Evolutionary conservation across 2,329 filamentous ascomycete species (phyloP).

Genomic region (Cadophora gregata): DNA sequence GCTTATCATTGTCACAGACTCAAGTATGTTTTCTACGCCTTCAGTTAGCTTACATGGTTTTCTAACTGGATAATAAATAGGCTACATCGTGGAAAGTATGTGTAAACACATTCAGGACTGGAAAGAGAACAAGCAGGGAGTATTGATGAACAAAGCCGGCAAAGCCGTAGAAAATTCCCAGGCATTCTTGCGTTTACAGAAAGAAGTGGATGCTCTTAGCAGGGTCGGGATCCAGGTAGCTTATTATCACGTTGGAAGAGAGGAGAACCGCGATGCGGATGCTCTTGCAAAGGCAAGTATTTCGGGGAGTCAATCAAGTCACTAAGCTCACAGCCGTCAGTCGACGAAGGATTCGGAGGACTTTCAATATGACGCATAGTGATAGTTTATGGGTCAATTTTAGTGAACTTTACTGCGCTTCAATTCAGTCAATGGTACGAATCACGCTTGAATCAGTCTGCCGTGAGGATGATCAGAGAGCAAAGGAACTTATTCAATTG

Average conservation of each 20-base stretch:
- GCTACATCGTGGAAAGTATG: slow-evolving; percentile 12
- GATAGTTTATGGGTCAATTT: no score
- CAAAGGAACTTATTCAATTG: not conserved
- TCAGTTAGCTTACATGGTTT: not conserved
- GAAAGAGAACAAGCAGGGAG: not conserved
- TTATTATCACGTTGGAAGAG: slow-evolving; percentile 24
- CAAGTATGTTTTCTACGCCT: not conserved
- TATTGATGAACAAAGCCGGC: not conserved
- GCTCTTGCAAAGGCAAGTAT: slow-evolving; percentile 21
- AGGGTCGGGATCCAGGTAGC: slow-evolving; percentile 24
- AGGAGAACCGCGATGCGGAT: slow-evolving; percentile 21
- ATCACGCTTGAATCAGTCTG: not conserved
- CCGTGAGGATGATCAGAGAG: not conserved
- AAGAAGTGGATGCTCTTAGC: slow-evolving; percentile 20
- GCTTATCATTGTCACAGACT: slow-evolving; percentile 15
- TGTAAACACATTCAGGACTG: not conserved
- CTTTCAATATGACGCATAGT: no score
- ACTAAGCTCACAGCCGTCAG: not conserved
- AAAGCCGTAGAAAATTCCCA: slow-evolving; percentile 17
- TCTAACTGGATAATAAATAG: not conserved
- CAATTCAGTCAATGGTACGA: no score
- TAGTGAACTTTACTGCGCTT: no score
- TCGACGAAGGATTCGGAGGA: no score
- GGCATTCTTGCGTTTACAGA: slow-evolving; percentile 23
- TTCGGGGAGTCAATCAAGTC: not conserved